Base-by-base conservation (phyloP, 768 basidiomycete genomes). In the Pulveroboletus sp. region DNA sequence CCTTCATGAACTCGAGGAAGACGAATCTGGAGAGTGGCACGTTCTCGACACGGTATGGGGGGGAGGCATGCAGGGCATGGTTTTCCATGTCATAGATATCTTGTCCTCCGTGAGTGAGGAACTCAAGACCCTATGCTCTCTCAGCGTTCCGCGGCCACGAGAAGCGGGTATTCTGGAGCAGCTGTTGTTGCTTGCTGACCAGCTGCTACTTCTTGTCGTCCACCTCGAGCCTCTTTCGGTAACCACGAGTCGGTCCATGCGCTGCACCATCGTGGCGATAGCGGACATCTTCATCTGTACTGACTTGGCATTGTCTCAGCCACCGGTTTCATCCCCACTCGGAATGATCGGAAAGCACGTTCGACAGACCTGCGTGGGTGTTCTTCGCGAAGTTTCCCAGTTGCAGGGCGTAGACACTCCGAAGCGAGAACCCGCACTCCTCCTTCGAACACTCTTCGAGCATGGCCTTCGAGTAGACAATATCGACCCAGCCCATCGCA, bases 21-120 rank as follows among this genome's bases (percentile, higher is more conserved):
- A 72, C n/a, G 77, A 78, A 17, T 66, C 71, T 35, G 82, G 78
- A 7, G 82, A 83, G 50, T 80, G 75, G 73, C 71, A 67, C 11
- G 68, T 82, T 9, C 65, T 86, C 11, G 70, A 82, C 46, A 71
- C 74, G 2, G 76, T 82, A 43, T 86, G 86, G 85, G 71, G 74
- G 6, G 82, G 83, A 54, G 70, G 76, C 3, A 69, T 70, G 5
- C 80, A 82, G 51, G 82, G 82, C 15, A 66, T 87, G 39, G 58
- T 81, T 12, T 73, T 76, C 10, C 79, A 80, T 18, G 72, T 88
- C 3, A 73, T 81, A 32, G 77, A 82, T 37, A 57, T 80, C 43
- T 69, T 82, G 44, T 56, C 66, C 12, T 74, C 73, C 15, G 66
- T 86, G 37, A 65, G 73, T 17, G 69, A 73, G 12, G 83, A 86